phyloP scores from a whole-genome alignment of 2,329 filamentous ascomycete genomes.

The Cytospora leucostoma region DNA sequence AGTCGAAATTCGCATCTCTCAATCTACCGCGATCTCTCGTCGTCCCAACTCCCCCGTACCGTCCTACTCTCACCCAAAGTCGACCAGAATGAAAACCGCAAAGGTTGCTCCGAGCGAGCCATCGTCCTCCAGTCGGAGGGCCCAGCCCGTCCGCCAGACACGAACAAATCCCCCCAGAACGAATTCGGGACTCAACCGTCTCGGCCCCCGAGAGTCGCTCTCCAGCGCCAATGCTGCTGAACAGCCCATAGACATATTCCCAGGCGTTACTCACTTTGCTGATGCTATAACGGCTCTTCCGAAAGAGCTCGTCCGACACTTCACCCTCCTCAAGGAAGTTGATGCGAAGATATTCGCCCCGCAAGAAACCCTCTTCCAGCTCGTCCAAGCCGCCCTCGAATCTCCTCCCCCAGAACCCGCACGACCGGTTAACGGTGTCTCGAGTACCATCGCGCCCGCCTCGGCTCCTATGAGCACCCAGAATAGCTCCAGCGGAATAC shows the following conservation, averaged over 20 bases:
- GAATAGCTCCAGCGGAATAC: conserved; percentile 48
- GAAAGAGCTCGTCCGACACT: conserved; percentile 92
- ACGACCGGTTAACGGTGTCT: conserved; percentile 47
- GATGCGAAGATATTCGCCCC: conserved; percentile 94
- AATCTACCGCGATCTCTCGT: conserved; percentile 22
- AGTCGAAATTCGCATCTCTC: conserved; percentile 10
- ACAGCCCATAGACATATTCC: conserved; percentile 67
- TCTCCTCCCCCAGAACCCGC: conserved; percentile 48
- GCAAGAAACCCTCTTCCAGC: conserved; percentile 76
- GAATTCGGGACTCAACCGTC: conserved; percentile 50
- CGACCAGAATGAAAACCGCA: conserved; percentile 55
- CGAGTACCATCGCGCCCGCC: conserved; percentile 43
- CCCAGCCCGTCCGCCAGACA: conserved; percentile 65
- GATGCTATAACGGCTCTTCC: conserved; percentile 90
- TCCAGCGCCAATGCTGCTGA: conserved; percentile 48
- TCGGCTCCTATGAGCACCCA: conserved; percentile 53
- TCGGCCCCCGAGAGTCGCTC: conserved; percentile 48
- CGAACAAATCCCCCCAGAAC: conserved; percentile 64
- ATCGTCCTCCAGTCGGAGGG: conserved; percentile 55
- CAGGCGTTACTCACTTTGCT: conserved; percentile 74
- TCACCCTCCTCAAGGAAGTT: conserved; percentile 94
- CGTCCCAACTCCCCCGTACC: conserved; percentile 23
- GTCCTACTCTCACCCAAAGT: conserved; percentile 15
- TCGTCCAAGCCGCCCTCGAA: conserved; percentile 66
- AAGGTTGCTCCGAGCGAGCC: conserved; percentile 47